A percentile compares a stretch with the other conserved stretches of the same genome.
Evolutionary conservation across 495 filamentous ascomycete genomes (phyloP).

Genomic region (Annulohypoxylon bovei): DNA sequence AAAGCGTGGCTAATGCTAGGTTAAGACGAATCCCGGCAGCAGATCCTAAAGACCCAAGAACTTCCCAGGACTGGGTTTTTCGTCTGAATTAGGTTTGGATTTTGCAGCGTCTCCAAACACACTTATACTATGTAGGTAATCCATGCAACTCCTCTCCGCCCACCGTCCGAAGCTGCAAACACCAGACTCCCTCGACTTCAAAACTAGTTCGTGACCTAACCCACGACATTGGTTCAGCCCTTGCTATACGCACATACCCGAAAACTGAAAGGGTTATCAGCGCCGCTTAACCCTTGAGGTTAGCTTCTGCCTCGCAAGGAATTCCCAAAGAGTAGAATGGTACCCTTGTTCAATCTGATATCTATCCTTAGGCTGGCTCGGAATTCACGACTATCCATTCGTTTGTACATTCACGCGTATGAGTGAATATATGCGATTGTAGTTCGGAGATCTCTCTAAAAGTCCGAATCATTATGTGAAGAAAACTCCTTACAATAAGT

Average conservation of each 20-base stretch:
- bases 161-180: too few species aligned
- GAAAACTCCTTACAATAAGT: background rate
- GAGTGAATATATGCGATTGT: background rate
- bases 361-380: conserved; percentile 5
- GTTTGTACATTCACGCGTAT: background rate
- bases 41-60: conserved; percentile 36
- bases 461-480: background rate
- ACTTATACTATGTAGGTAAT: too few species aligned
- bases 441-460: background rate
- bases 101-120: conserved; percentile 15
- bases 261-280: conserved; percentile 23
- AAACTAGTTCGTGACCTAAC: conserved; percentile 6
- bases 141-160: conserved; percentile 10
- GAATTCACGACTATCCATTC: conserved; percentile 13
- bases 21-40: conserved; percentile 32
- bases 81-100: conserved; percentile 24
- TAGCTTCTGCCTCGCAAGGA: conserved; percentile 31
- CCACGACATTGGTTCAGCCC: conserved; percentile 21
- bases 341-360: conserved; percentile 25
- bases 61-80: conserved; percentile 17
- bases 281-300: conserved; percentile 27
- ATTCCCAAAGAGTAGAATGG: conserved; percentile 29
- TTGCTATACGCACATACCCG: conserved; percentile 8
- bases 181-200: conserved; percentile 2
- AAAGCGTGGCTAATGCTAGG: conserved; percentile 10